Evolutionary conservation across 2,329 filamentous ascomycete genomes (phyloP), one percentile per base, ranked within the genome.

Genomic region (Fusarium globosum): DNA sequence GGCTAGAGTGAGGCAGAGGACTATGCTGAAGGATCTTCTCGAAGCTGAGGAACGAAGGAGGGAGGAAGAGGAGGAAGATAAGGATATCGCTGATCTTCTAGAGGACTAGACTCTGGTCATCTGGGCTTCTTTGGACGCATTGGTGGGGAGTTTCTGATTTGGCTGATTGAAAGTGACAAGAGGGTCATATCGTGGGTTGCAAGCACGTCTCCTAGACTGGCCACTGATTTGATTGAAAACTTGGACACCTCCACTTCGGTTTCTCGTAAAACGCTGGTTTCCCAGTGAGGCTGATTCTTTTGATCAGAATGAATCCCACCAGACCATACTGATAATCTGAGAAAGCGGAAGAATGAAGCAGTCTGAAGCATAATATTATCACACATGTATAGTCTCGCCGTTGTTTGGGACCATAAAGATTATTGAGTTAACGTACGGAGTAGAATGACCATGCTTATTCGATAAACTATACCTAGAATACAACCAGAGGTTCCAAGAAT

Each of bases 51-150:
- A 89, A 83, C 82, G 89, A 75, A 84, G 87, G 73, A 86, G 89
- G 76, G 80, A 84, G 56, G 90, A 91, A 75, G 89, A 91, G 66
- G 87, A 93, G 73, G 90, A 92, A 68, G 92, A 94, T 80, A 92
- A 93, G 83, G 92, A 95, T 80, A 92, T 95, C 75, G 88, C 90
- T 79, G 91, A 95, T 82, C 90, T 92, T 77, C 81, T 95, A 80
- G 86, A 89, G 76, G 87, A 90, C 78, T 87, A 82, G 61, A 21
- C 13, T 38, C 21, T 52, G 16, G 12, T 49, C 30, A 21, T 30
- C 38, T 60, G 55, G 39, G n/a, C 33, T 52, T 23, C 21, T 36
- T 49, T 28, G 33, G 49, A 43, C 43, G 39, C 42, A 59, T 58
- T 38, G 41, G 33, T 62, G 45, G 33, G 61, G 58, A 65, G 46